Conservation (phyloP, 352 stramenopile species). For the Globisporangium irregulare region DNA sequence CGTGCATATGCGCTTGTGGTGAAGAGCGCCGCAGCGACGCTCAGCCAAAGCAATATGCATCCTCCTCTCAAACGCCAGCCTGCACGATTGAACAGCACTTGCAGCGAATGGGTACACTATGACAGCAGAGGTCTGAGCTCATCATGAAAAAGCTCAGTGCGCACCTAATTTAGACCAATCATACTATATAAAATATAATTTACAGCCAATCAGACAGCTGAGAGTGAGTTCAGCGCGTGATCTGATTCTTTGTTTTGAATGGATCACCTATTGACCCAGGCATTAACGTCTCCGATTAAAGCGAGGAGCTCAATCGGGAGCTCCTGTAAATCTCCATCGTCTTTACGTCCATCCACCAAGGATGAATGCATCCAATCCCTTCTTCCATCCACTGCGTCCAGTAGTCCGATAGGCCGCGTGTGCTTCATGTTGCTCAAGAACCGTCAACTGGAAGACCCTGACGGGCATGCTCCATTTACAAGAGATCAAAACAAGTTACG, state of each 20-base stretch:
- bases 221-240: neutral
- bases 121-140: neutral
- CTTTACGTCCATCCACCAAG: neutral
- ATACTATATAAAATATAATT: neutral
- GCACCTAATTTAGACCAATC: neutral
- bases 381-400: neutral
- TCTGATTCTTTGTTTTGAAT: neutral
- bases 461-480: neutral
- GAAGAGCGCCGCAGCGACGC: neutral
- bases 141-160: neutral
- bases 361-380: neutral
- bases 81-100: neutral
- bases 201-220: neutral
- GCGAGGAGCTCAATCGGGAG: neutral
- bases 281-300: neutral
- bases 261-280: neutral
- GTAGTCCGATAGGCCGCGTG: neutral
- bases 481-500: neutral
- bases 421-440: neutral
- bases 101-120: neutral
- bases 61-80: neutral
- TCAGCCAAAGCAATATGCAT: neutral
- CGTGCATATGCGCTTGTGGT: neutral
- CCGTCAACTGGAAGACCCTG: neutral
- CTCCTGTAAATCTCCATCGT: neutral